Base-by-base conservation (phyloP, 208 protist genomes). In the Spongospora subterranea region DNA sequence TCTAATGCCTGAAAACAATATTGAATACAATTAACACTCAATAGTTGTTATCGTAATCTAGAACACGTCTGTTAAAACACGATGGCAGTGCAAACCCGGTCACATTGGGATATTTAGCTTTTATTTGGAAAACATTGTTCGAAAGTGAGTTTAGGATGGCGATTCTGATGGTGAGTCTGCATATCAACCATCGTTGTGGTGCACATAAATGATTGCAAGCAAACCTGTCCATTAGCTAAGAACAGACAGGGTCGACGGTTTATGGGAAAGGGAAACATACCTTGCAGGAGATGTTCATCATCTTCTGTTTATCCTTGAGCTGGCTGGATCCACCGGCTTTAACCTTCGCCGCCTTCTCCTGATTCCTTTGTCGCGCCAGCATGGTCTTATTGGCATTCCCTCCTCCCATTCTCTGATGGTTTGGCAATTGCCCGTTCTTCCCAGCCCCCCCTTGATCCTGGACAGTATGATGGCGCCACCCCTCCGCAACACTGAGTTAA, bases 241-340 rank as follows among this genome's bases (percentile, higher is more conserved):
- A 60, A 60, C 24, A 60, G 24, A 60, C 24, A 60, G 24, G 24
- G 50, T 60, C 50, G 50, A 60, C 24, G 13, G 50, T 29, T n/a
- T n/a, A n/a, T n/a, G n/a, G n/a, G n/a, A n/a, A n/a, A n/a, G n/a
- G n/a, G 24, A 29, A 60, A 60, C 6, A 43, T 20, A 82, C 71
- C 71, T 82, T 82, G 71, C 71, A 82, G n/a, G 17, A 40, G 71
- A 82, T 82, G n/a, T 82, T 82, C 71, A 82, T 82, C 17, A 82
- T 82, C 71, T 82, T 82, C 35, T 35, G 35, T n/a, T 82, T 82
- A 6, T 82, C 71, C 35, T 35, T 43, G 17, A 82, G 71, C 71
- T 82, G 71, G 71, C 71, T 82, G 71, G 6, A 39, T 13, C 71
- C 71, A 35, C 71, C 71, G 6, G n/a, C 40, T 43, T 82, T 82